A percentile compares a stretch with the other conserved stretches of the same genome.
These are phyloP conservation scores for Colletotrichum sp. DNA, from an alignment of 2,329 filamentous ascomycete species.

Conservation along the genomic window DNA sequence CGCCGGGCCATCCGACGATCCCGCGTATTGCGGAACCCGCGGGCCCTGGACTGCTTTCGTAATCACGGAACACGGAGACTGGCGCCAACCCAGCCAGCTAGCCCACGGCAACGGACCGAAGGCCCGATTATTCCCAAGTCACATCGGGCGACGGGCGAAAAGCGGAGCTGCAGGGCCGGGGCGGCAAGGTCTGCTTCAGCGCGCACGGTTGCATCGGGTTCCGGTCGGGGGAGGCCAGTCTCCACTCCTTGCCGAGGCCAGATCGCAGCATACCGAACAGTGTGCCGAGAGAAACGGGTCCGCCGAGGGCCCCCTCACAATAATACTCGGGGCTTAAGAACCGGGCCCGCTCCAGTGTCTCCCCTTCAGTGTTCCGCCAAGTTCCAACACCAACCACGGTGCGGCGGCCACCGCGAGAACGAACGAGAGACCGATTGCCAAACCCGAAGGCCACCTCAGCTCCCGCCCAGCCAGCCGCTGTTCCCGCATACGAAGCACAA, in stretches of 20 bases:
- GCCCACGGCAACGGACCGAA: constrained; percentile 8
- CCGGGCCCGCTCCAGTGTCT: background rate
- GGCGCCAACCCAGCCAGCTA: background rate
- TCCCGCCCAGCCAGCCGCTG: background rate
- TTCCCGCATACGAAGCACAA: background rate
- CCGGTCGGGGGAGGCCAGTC: background rate
- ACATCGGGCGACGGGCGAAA: background rate
- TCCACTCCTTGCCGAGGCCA: background rate
- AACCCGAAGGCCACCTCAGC: background rate
- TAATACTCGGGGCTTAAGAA: background rate
- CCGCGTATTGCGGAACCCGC: background rate
- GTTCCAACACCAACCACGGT: background rate
- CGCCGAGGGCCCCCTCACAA: background rate
- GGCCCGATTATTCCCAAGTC: background rate
- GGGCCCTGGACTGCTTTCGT: background rate
- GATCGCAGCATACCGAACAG: background rate
- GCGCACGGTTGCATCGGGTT: background rate
- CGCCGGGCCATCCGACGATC: background rate
- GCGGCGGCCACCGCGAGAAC: background rate
- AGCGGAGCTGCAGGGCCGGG: background rate
- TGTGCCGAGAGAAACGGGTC: background rate
- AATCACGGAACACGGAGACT: background rate
- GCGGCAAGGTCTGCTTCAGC: background rate
- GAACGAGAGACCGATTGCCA: background rate
- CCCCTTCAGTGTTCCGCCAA: background rate